These are phyloP conservation scores for Colletotrichum falcatum DNA, from an alignment of 2,329 filamentous ascomycete genomes.

Conservation along the genomic window DNA sequence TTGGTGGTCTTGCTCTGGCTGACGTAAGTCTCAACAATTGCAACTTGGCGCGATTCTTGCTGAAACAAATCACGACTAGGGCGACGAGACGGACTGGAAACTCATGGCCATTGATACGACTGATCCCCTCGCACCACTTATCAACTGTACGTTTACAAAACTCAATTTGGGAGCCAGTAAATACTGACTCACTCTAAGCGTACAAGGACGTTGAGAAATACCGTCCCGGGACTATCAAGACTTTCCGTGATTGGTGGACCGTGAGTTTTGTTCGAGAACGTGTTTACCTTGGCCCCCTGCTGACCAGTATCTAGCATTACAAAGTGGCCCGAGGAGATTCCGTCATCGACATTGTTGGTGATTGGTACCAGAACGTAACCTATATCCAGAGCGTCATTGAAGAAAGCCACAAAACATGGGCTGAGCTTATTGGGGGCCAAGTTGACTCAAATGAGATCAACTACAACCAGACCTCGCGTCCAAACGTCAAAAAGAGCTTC, in stretches of 20 bases:
- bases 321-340: conserved; percentile 54
- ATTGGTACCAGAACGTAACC: conserved; percentile 51
- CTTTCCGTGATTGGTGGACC: conserved; percentile 55
- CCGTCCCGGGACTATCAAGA: conserved; percentile 51
- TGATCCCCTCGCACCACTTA: conserved; percentile 51
- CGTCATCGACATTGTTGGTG: conserved; percentile 52
- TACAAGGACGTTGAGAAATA: conserved; percentile 54
- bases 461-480: conserved; percentile 55
- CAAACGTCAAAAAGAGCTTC: conserved; percentile 49
- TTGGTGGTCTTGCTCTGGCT: conserved; percentile 54
- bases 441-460: conserved; percentile 54
- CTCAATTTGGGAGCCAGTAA: fast-evolving
- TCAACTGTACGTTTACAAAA: conserved; percentile 48
- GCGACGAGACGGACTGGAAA: conserved; percentile 55
- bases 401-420: conserved; percentile 55
- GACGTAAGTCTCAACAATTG: conserved; percentile 47
- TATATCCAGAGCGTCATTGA: conserved; percentile 49
- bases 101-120: conserved; percentile 54
- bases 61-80: conserved; percentile 42
- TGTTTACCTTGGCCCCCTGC: fast-evolving
- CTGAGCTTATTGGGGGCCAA: conserved; percentile 53
- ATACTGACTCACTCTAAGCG: conserved; percentile 40
- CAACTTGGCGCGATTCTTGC: background rate
- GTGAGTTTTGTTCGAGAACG: conserved; percentile 43
- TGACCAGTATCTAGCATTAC: conserved; percentile 49